Conservation (phyloP, 805 yeast genomes). For the Ogataea glucozyma region DNA sequence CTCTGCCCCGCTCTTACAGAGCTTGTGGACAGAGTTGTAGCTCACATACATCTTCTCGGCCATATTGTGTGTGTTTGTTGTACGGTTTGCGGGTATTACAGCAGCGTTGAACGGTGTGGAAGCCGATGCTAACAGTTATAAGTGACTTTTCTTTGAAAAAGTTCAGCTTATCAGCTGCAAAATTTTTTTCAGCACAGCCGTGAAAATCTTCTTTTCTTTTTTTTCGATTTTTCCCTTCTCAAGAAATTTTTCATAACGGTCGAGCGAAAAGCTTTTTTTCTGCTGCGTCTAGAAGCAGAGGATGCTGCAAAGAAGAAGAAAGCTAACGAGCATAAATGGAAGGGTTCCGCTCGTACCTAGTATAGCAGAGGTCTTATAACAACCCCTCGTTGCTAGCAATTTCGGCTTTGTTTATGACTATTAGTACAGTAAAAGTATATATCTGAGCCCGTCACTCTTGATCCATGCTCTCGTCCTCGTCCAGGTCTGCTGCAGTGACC, state of each 20-base stretch:
- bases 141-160: not conserved
- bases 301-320: too few species aligned
- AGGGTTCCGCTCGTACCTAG: too few species aligned
- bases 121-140: not conserved
- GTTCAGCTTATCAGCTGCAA: slow-evolving; percentile 3
- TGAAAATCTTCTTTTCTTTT: not conserved
- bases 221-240: too few species aligned
- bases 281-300: too few species aligned
- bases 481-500: slow-evolving; percentile 9
- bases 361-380: too few species aligned
- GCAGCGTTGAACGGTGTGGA: too few species aligned
- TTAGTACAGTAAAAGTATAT: slow-evolving; percentile 1
- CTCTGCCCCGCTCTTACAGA: slow-evolving; percentile 58
- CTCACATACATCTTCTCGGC: slow-evolving; percentile 61
- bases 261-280: too few species aligned
- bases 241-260: too few species aligned
- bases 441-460: slow-evolving; percentile 3
- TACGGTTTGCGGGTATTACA: too few species aligned
- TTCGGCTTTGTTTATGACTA: too few species aligned
- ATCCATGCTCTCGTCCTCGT: slow-evolving; percentile 11
- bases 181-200: slow-evolving; percentile 2
- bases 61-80: slow-evolving; percentile 24
- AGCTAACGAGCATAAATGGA: too few species aligned
- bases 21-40: slow-evolving; percentile 79
- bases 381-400: too few species aligned